A percentile compares a stretch with the other conserved stretches of the same genome.
Evolutionary conservation across 257 asterid genomes (phyloP).

Genomic region (Solanum bulbocastanum): DNA sequence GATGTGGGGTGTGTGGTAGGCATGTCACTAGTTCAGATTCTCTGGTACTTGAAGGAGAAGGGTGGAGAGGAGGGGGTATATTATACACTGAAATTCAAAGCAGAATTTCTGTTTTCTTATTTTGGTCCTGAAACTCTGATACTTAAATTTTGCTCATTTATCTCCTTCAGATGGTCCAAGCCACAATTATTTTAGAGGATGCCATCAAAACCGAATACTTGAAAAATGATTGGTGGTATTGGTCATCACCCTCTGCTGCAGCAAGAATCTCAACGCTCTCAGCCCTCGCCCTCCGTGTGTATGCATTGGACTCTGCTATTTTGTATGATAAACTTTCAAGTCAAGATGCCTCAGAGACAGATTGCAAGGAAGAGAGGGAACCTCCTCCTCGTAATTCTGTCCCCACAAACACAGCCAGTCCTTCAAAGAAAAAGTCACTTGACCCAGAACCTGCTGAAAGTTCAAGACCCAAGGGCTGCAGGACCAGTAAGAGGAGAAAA

Average conservation of each 20-base stretch:
- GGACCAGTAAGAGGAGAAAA: slow-evolving; percentile 61
- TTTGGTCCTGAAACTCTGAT: not conserved
- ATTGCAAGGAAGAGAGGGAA: slow-evolving; percentile 30
- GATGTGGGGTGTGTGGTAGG: not conserved
- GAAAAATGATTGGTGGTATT: slow-evolving; percentile 79
- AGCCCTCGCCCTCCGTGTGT: slow-evolving; percentile 72
- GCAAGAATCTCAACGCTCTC: slow-evolving; percentile 68
- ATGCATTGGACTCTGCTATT: slow-evolving; percentile 73
- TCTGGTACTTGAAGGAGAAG: not conserved
- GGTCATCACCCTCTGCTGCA: slow-evolving; percentile 92
- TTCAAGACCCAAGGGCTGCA: slow-evolving; percentile 56
- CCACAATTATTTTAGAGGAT: slow-evolving; percentile 63
- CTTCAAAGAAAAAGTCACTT: slow-evolving; percentile 32
- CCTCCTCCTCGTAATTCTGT: slow-evolving; percentile 21
- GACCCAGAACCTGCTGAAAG: slow-evolving; percentile 48
- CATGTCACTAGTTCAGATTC: not conserved
- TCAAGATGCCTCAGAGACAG: slow-evolving; percentile 18
- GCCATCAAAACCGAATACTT: slow-evolving; percentile 55
- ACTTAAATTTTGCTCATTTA: not conserved
- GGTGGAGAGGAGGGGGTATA: not conserved
- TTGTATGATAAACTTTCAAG: slow-evolving; percentile 50
- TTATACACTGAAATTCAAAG: not conserved
- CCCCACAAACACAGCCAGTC: slow-evolving; percentile 32
- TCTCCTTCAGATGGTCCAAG: slow-evolving; percentile 76
- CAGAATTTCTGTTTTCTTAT: not conserved